Percentiles rank a stretch among this genome's conserved stretches.
Evolutionary conservation across 805 yeast species (phyloP).

Genomic region (Candida manassasensis): DNA sequence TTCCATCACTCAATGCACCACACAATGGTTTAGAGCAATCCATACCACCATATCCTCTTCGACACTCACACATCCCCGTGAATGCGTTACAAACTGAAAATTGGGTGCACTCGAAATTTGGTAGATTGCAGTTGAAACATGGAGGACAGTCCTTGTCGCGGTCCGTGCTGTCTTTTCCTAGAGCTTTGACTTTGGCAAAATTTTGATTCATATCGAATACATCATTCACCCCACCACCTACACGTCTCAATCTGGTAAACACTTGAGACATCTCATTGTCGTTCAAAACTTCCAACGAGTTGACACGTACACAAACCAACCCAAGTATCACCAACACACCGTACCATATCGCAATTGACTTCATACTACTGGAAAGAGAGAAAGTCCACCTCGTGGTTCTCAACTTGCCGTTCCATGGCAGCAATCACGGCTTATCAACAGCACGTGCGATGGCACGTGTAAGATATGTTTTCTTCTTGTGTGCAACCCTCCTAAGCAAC

Average conservation of each 20-base stretch:
- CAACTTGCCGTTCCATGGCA: too few species aligned
- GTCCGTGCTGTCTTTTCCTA: slow-evolving; percentile 3
- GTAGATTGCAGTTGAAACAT: slow-evolving; percentile 91
- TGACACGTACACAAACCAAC: background rate
- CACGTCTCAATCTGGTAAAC: slow-evolving; percentile 19
- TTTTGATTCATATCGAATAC: slow-evolving; percentile 15
- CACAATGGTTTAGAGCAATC: slow-evolving; percentile 88
- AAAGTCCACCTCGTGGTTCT: too few species aligned
- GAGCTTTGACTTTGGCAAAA: slow-evolving; percentile 3
- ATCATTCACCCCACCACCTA: slow-evolving; percentile 19
- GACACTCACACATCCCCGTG: slow-evolving; percentile 90
- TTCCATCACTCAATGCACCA: slow-evolving; percentile 70
- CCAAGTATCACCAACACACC: background rate
- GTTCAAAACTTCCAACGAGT: slow-evolving; percentile 5
- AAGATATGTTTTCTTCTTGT: too few species aligned
- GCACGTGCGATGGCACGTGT: too few species aligned
- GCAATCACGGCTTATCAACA: too few species aligned
- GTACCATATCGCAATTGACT: too few species aligned
- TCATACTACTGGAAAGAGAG: too few species aligned
- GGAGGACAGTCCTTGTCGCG: slow-evolving; percentile 65
- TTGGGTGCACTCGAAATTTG: slow-evolving; percentile 86
- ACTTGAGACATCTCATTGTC: slow-evolving; percentile 9
- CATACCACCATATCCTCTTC: slow-evolving; percentile 88
- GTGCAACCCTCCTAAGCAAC: too few species aligned
- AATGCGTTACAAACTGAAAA: slow-evolving; percentile 82